Evolutionary conservation across 1,139 yeast species (phyloP), one percentile per base, ranked within the genome.

Genomic region (Yamadazyma spencermartinsiae): DNA sequence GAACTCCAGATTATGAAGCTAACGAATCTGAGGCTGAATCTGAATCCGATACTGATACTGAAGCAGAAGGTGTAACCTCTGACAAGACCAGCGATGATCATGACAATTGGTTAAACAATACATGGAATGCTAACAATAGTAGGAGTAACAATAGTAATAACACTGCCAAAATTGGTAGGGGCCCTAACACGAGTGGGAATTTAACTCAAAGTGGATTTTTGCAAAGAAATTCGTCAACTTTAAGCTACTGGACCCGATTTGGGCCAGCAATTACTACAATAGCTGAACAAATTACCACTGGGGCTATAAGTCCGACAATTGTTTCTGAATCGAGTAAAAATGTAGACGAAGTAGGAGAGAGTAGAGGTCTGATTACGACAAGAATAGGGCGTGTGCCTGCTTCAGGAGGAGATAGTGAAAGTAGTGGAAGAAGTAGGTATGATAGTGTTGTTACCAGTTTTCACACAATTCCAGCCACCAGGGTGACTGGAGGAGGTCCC

Each of bases 1-100:
- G 44, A 3, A 30, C 17, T 11, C 27, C 37, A 8, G n/a, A n/a
- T n/a, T n/a, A n/a, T n/a, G 27, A 20, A 18, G 35, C 9, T 3
- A 12, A 15, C 13, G 33, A 19, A 10, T 17, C 31, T n/a, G 31
- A 25, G 18, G n/a, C 25, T 10, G 32, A 19, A 10, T 3, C 33
- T 6, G 33, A 18, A 4, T 14, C n/a, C 21, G 37, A 21, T 16
- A 24, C 18, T 31, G 33, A 17, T 11, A 14, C 31, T 15, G 19
- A 16, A 10, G 20, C 19, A 5, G 26, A 13, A 24, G n/a, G 13
- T 11, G 12, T 9, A 28, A 4, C 31, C 31, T 16, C 8, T 28
- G 31, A 28, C 31, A 28, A 28, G 19, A 15, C 8, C n/a, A 15
- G n/a, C 9, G 8, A 28, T 20, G 16, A 28, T 28, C n/a, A n/a